Evolutionary conservation across 345 rosid species (phyloP).

Genomic region (Rhodamnia rubescens): DNA sequence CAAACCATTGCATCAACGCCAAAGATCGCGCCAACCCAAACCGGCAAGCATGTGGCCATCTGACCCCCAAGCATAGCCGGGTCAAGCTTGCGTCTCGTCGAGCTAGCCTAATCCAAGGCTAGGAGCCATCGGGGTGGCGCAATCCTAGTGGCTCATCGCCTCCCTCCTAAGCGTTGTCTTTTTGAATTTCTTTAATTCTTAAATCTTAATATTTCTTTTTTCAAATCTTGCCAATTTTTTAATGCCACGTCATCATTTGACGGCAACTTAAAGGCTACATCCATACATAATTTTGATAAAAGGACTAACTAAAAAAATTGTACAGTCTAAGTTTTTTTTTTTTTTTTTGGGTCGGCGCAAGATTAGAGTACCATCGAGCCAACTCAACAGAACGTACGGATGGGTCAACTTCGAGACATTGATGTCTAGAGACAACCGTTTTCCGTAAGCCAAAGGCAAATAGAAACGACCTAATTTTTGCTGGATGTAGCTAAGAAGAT

Average conservation of each 20-base stretch:
- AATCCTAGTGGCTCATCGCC: background rate
- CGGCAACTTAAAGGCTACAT: background rate
- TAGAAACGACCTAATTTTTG: conserved; percentile 9
- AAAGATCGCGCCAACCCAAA: background rate
- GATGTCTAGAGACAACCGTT: background rate
- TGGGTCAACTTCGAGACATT: background rate
- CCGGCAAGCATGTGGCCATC: background rate
- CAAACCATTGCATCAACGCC: background rate
- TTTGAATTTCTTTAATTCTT: background rate
- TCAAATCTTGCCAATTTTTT: background rate
- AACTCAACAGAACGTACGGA: background rate
- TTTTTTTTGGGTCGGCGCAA: too few species aligned
- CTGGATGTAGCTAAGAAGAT: background rate
- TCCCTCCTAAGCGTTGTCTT: background rate
- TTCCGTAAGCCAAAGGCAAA: conserved; percentile 1
- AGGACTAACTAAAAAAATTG: too few species aligned
- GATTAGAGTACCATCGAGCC: background rate
- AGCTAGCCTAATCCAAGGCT: background rate
- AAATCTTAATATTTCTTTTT: background rate
- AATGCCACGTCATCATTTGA: background rate
- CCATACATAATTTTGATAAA: background rate
- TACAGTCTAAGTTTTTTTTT: too few species aligned
- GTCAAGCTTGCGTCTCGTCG: background rate
- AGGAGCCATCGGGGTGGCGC: background rate
- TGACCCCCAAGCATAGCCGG: background rate